These are phyloP conservation scores for Leccinum fibrillosum DNA, from an alignment of 768 basidiomycete genomes.

Conservation along the genomic window DNA sequence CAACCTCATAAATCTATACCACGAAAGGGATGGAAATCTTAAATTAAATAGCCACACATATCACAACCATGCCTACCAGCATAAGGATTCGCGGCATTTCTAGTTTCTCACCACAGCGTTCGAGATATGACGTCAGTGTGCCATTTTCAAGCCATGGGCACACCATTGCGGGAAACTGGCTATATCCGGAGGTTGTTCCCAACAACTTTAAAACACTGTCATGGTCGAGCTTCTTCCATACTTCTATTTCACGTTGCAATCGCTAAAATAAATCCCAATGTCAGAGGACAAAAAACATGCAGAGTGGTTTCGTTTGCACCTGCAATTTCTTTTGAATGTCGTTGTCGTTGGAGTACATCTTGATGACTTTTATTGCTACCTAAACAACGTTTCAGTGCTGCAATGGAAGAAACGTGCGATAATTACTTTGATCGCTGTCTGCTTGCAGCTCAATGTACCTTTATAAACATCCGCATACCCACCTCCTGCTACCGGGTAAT, in stretches of 20 bases:
- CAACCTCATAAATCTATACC: not conserved
- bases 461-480: not conserved
- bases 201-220: not conserved
- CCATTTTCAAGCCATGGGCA: not conserved
- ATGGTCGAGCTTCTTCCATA: slow-evolving; percentile 8
- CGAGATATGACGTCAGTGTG: not conserved
- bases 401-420: not conserved
- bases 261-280: not conserved
- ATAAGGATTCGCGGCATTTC: not conserved
- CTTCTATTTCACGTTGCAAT: not conserved
- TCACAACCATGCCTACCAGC: not conserved
- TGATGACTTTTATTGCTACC: slow-evolving; percentile 6
- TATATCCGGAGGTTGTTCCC: not conserved
- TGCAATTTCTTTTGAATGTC: not conserved
- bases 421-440: not conserved
- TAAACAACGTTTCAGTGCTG: not conserved
- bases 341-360: not conserved
- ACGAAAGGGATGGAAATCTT: not conserved
- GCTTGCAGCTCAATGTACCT: not conserved
- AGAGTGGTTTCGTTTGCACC: not conserved
- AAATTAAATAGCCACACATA: not conserved
- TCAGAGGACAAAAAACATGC: not conserved
- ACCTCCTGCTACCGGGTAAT: not conserved
- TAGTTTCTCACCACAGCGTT: not conserved
- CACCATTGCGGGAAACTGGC: not conserved